Conservation (phyloP, 1,284 basidiomycete species). For the Fistulinella staudtii region DNA sequence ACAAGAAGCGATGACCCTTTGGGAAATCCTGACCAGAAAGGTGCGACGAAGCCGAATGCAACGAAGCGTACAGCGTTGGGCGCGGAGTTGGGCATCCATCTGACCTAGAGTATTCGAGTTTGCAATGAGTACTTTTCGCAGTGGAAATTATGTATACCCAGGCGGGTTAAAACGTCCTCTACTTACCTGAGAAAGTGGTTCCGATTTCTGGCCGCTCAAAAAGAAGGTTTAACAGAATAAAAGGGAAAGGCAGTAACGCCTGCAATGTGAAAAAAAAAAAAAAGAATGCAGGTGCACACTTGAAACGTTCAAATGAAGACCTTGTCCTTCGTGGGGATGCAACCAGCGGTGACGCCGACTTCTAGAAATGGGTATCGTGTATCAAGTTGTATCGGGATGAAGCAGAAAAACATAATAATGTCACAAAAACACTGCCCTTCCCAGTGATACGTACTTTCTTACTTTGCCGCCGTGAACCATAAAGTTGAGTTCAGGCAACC, state of each 20-base stretch:
- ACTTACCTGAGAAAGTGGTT: too few species aligned
- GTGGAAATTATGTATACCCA: not conserved
- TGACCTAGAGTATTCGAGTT: too few species aligned
- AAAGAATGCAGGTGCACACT: too few species aligned
- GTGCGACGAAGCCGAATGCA: not conserved
- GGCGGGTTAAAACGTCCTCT: not conserved
- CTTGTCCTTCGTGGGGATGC: not conserved
- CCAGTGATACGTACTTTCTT: not conserved
- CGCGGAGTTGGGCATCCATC: too few species aligned
- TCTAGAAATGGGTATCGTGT: constrained; percentile 1
- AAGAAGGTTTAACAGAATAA: too few species aligned
- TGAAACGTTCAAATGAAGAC: too few species aligned
- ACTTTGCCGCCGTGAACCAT: not conserved
- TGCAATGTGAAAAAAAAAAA: too few species aligned
- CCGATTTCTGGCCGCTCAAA: too few species aligned
- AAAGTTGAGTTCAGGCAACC: constrained; percentile 6
- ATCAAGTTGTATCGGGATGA: not conserved
- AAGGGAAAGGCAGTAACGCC: too few species aligned
- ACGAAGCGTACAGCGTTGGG: too few species aligned
- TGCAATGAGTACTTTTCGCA: constrained; percentile 3
- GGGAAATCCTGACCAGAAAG: constrained; percentile 4
- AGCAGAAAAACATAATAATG: not conserved
- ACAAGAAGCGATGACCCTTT: too few species aligned
- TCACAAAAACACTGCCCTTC: not conserved
- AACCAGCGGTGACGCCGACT: not conserved